A percentile compares a stretch with the other conserved stretches of the same genome.
Evolutionary conservation across 345 rosid genomes (phyloP).

Genomic region (Schrenkiella parvula): DNA sequence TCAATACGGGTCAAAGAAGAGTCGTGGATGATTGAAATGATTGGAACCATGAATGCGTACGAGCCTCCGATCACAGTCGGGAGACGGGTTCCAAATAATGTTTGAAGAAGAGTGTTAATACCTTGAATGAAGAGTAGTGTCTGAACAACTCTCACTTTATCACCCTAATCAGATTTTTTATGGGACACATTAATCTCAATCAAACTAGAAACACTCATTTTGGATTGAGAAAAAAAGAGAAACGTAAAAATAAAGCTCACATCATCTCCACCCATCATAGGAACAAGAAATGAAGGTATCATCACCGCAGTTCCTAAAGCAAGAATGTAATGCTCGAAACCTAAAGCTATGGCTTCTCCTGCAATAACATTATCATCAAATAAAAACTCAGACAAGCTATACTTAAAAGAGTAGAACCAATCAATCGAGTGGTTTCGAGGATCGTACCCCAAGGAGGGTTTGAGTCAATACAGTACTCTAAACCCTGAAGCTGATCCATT

Average conservation of each 20-base stretch:
- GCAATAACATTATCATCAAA: slow-evolving; percentile 30
- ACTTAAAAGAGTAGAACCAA: not conserved
- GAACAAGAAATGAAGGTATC: slow-evolving; percentile 98
- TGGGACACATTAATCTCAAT: not conserved
- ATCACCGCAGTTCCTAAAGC: slow-evolving; percentile 97
- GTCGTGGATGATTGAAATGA: slow-evolving; percentile 84
- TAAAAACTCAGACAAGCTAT: not conserved
- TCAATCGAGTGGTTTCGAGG: not conserved
- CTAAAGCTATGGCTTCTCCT: slow-evolving; percentile 94
- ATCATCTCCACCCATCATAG: slow-evolving; percentile 90
- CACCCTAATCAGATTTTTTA: slow-evolving; percentile 53
- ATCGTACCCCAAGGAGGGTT: slow-evolving; percentile 94
- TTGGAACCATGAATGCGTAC: slow-evolving; percentile 95
- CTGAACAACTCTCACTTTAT: slow-evolving; percentile 94
- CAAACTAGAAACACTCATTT: not conserved
- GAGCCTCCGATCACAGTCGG: slow-evolving; percentile 98
- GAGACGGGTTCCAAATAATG: slow-evolving; percentile 85
- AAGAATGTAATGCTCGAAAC: slow-evolving; percentile 91
- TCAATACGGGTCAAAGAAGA: slow-evolving; percentile 64
- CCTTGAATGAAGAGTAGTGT: slow-evolving; percentile 91
- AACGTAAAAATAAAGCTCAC: slow-evolving; percentile 38
- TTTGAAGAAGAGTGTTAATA: slow-evolving; percentile 83
- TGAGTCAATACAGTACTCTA: slow-evolving; percentile 98
- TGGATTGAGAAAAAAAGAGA: not conserved
- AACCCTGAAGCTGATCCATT: slow-evolving; percentile 97